Evolutionary conservation across 345 rosid species (phyloP), one percentile per base, ranked within the genome.

Genomic region (Durio zibethinus): DNA sequence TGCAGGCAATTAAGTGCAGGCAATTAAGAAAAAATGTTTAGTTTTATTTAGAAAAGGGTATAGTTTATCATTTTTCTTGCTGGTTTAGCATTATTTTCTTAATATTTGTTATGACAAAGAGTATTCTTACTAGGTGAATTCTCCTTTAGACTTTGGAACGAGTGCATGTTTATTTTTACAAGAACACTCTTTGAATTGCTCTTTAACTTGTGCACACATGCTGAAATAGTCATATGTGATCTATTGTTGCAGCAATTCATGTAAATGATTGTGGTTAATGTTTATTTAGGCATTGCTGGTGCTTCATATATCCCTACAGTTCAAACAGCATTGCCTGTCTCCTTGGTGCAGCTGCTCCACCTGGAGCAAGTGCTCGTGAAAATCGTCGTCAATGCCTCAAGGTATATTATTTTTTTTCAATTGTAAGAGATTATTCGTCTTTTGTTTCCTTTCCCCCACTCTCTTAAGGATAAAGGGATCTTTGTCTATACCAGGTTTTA

Each of bases 371-470:
- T 82, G 92, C 97, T 76, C 94, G 94, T 75, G 98, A 96, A 85
- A 96, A 96, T 80, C 97, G 98, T 38, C 98, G 93, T 74, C 97
- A 93, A 76, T 96, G 99, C 87, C 94, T 90, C 56, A 96, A 96
- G 97, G 99, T 91, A 57, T 80, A 68, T 63, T 77, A 36, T 33
- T 65, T 47, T 68, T 71, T 27, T 79, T 27, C 33, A n/a, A 60
- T 2, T 73, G 35, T 48, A 42, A 40, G 72, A 66, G 45, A 25
- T 25, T 20, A 23, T 25, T 73, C 15, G 33, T 35, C 56, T 78
- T 64, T 45, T 72, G 77, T 21, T 72, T 76, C 57, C 75, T 79
- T 70, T 74, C 45, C 16, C 50, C 29, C 36, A 59, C 1, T 35
- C 38, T 42, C 59, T 21, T n/a, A 31, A 53, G 63, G 35, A 35